Percentiles rank a stretch among this genome's conserved stretches.
Evolutionary conservation across 345 rosid species (phyloP).

Genomic region (Citrus sinensis): DVS_A1.0 CM039164.1:19945001-19945500

Average conservation of each 20-base stretch:
- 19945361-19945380: no score
- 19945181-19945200: constrained; percentile 79
- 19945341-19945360: no score
- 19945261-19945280: constrained; percentile 90
- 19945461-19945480: constrained; percentile 6
- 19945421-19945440: no score
- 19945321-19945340: background rate
- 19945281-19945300: constrained; percentile 41
- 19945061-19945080: constrained; percentile 54
- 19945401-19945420: background rate
- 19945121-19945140: constrained; percentile 72
- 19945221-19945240: constrained; percentile 87
- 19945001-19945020: no score
- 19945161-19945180: constrained; percentile 89
- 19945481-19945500: no score
- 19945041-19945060: constrained; percentile 1
- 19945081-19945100: constrained; percentile 69
- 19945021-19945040: background rate
- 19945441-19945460: background rate
- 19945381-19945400: background rate
- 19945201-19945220: constrained; percentile 87
- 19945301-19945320: background rate
- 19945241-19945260: constrained; percentile 97
- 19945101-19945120: constrained; percentile 85
- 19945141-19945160: constrained; percentile 85